Base-by-base conservation (phyloP, 2,329 filamentous ascomycete species). In the Cryphonectria nitschkei region DNA sequence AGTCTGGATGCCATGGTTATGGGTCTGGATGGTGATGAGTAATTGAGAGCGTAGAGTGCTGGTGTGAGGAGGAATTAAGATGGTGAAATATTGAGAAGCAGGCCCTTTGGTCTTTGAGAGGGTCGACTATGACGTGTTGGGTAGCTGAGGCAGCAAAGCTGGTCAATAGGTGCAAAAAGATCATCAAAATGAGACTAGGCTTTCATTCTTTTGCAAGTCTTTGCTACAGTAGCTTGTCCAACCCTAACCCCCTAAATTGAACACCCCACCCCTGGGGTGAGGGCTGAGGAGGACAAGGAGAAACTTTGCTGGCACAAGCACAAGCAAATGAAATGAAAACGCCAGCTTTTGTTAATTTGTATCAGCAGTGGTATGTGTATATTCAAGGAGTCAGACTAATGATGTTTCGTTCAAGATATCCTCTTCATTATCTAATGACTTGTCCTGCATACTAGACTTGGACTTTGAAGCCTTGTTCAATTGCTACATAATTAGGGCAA, bases 1-100 rank as follows among this genome's bases (percentile, higher is more conserved):
- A 64, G 39, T 32, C 61, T 64, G n/a, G n/a, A 19, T 43, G 61
- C 61, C 61, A 64, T 64, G 29, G 29, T 58, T 58, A 26, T 29
- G 19, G 54, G 29, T 58, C 7, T 50, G 46, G n/a, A 9, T 34
- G 14, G 1, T 58, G 54, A 29, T 34, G 54, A 34, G 54, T 58
- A 29, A 1, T 34, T 34, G 2, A 32, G 54, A n/a, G 54, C 5
- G 14, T n/a, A 19, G 26, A 19, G 7, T 58, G 29, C 26, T 32
- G 54, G 26, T 58, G 11, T 19, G 16, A 19, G 54, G 54, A 19
- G 54, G 54, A 6, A 32, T 32, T 7, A 13, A 34, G 8, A 61
- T 61, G 58, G 19, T 5, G 19, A 14, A 5, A 8, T n/a, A 22
- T 39, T 3, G 11, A 34, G 2, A 19, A 39, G 26, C 54, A 58